phyloP scores from a whole-genome alignment of 306 rosid genomes.

The Geum urbanum region DNA sequence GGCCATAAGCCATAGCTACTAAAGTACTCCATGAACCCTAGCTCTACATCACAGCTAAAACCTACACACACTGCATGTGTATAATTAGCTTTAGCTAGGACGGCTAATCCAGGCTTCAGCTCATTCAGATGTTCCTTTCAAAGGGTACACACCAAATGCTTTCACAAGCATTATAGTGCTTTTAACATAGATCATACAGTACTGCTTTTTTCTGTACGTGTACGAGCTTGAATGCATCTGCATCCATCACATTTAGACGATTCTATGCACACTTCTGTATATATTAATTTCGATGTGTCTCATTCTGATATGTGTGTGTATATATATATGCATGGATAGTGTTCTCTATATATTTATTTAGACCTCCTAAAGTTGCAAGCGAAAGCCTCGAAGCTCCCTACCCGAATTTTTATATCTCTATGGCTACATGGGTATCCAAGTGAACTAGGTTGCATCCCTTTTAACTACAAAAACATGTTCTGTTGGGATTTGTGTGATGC shows the following conservation, averaged over 20 bases:
- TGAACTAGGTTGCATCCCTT: constrained; percentile 39
- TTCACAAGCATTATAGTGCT: constrained; percentile 27
- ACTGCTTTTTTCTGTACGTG: not conserved
- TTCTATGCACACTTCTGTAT: not conserved
- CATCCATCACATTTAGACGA: not conserved
- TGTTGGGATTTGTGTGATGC: constrained; percentile 51
- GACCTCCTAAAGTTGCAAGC: not conserved
- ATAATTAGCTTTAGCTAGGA: not conserved
- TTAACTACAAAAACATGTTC: constrained; percentile 27
- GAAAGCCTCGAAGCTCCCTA: not conserved
- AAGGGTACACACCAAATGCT: constrained; percentile 31
- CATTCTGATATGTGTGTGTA: not conserved
- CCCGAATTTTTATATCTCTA: constrained; percentile 6
- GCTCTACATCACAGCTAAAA: constrained; percentile 32
- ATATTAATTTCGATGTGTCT: constrained; percentile 4
- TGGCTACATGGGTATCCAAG: constrained; percentile 26
- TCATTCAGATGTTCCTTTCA: constrained; percentile 26
- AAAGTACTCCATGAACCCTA: constrained; percentile 20
- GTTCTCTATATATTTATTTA: not conserved
- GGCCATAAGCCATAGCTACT: not conserved
- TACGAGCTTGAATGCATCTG: not conserved
- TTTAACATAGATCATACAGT: not conserved
- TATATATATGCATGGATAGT: too few species aligned
- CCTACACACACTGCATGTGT: not conserved
- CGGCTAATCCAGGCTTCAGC: constrained; percentile 18